A percentile compares a stretch with the other conserved stretches of the same genome.
Conservation (phyloP, 202 grass and related monocot species). For the Musa balbisiana region DNA sequence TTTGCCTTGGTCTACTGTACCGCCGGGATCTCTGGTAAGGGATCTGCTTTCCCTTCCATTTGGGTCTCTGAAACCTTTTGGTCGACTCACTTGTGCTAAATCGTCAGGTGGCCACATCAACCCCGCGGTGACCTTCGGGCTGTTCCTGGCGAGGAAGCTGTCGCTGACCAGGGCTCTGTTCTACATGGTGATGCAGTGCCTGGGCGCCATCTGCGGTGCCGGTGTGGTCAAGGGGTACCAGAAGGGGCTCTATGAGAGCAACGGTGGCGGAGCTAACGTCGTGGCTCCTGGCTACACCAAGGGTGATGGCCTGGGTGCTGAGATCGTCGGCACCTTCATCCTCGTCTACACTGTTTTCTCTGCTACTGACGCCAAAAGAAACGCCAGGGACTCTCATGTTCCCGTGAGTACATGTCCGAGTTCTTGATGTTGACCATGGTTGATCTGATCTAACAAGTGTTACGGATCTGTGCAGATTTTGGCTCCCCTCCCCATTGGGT, state of each 20-base stretch:
- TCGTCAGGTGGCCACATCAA: slow-evolving; percentile 11
- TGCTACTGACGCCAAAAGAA: slow-evolving; percentile 14
- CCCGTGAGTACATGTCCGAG: background rate
- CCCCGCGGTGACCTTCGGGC: slow-evolving; percentile 15
- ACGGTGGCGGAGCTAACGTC: slow-evolving; percentile 12
- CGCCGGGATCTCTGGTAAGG: slow-evolving; percentile 10
- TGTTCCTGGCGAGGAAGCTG: slow-evolving; percentile 14
- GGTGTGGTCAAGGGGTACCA: slow-evolving; percentile 17
- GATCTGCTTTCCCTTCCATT: background rate
- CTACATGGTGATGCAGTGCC: slow-evolving; percentile 19
- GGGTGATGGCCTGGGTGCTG: slow-evolving; percentile 11
- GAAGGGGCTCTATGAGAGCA: slow-evolving; percentile 2
- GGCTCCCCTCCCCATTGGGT: slow-evolving; percentile 5
- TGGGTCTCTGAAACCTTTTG: too few relatives aligned
- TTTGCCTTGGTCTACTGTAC: slow-evolving; percentile 18
- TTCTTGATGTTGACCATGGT: background rate
- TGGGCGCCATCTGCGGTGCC: slow-evolving; percentile 18
- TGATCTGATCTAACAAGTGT: background rate
- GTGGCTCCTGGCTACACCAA: slow-evolving; percentile 8
- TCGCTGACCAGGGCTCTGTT: slow-evolving; percentile 12
- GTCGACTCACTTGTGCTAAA: too few relatives aligned
- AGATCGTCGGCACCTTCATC: slow-evolving; percentile 19
- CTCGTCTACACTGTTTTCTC: slow-evolving; percentile 18
- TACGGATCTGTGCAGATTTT: background rate
- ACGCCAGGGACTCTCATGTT: slow-evolving; percentile 8